Evolutionary conservation across 257 asterid species (phyloP), one percentile per base, ranked within the genome.

Genomic region (Handroanthus guayacan): DNA sequence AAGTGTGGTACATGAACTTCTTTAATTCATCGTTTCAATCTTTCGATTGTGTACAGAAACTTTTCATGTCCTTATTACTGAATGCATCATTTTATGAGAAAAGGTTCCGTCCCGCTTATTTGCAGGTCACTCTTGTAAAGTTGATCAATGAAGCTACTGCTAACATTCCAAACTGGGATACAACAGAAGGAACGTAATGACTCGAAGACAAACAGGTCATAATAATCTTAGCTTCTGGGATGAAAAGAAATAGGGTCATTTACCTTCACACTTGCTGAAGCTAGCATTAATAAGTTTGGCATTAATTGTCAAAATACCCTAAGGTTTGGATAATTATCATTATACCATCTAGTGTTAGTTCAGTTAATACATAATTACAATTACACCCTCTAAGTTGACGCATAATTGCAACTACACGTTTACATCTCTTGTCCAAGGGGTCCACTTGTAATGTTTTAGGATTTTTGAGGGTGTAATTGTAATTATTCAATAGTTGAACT

Each of bases 141-240:
- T 73, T 82, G 91, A 52, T 92, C 25, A 92, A 92, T 55, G 89
- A 89, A 79, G 97, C 92, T 6, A 84, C 90, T 72, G 84, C 86
- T 6, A 76, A 90, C 62, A 70, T 88, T 70, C 90, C 92, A 2
- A 78, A 88, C 34, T 92, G 96, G 97, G 91, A 81, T 36, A 72
- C 71, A 3, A 34, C 57, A 45, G 52, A 54, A 20, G 45, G 17
- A 58, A 41, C 71, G 56, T 45, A 3, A 66, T 61, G 16, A 38
- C 31, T 31, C 43, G 31, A 36, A 39, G 74, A 41, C 17, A 37
- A 69, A 43, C 48, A 56, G 9, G 20, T 41, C 38, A 17, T 8
- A n/a, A 8, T 62, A 45, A 6, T 50, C 58, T 72, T 16, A 51
- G 66, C 38, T 54, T n/a, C n/a, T 78, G 39, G 78, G 72, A 41